Evolutionary conservation across 2,329 filamentous ascomycete genomes (phyloP), one percentile per base, ranked within the genome.

Genomic region (Ophiostoma himal-ulmi): DNA sequence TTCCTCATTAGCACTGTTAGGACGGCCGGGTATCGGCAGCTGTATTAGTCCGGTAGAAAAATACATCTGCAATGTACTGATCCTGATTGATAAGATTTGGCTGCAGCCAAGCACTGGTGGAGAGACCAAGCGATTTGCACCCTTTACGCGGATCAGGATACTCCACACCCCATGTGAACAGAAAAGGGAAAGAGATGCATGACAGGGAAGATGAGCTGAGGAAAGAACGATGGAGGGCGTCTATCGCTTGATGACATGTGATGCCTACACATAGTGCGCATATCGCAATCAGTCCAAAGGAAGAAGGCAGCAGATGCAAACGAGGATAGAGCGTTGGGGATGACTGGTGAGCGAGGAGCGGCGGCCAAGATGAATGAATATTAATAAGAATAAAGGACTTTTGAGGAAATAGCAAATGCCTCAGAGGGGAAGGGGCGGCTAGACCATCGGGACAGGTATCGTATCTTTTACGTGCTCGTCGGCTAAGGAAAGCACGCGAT

Each of bases 31-130:
- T 13, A 34, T 10, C 36, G 57, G 62, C 68, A 34, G 37, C 34
- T n/a, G 8, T 44, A 26, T 68, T 68, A 48, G 36, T 64, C 66
- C 66, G 68, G 14, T 6, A 30, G 22, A 26, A 30, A 26, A n/a
- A 26, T 48, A 48, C 65, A 67, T 7, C 13, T 5, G 0, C 37
- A 1, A 65, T 48, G 68, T 70, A 70, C 70, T 71, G 69, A 71
- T 71, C 52, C 8, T 70, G 71, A 72, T 72, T 72, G 71, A 72
- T 72, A 72, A 72, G 71, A 72, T 72, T 66, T 48, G 34, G n/a
- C 60, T 70, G 69, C 71, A 70, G 71, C 26, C 64, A 67, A 54
- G 22, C 30, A 36, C 34, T 1, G 54, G 41, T 34, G 44, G 67
- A 34, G 57, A 34, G 57, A 62, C 57, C 6, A 34, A 17, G 11